Conservation (phyloP, 495 filamentous ascomycete species). For the Cudoniella acicularis region DNA sequence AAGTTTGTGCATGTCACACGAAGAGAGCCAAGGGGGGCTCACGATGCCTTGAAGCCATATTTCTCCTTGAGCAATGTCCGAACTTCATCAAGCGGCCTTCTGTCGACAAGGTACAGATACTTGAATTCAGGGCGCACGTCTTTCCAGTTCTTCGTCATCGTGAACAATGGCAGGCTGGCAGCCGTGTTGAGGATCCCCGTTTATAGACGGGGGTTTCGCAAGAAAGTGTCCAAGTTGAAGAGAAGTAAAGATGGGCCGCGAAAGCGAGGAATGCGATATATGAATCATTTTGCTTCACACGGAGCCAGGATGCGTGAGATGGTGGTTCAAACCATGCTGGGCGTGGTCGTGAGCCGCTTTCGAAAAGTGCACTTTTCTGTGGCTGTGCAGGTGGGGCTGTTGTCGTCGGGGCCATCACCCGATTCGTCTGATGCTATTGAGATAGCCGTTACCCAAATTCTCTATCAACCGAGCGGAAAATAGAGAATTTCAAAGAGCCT, state of each 20-base stretch:
- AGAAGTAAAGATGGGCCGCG: not conserved
- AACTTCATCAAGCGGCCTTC: conserved; percentile 4
- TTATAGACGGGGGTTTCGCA: no score
- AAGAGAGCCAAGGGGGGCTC: no score
- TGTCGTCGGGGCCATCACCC: not conserved
- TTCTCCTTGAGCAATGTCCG: not conserved
- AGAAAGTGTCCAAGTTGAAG: not conserved
- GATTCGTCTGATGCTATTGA: not conserved
- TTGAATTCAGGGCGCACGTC: conserved; percentile 7
- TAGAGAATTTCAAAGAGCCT: no score
- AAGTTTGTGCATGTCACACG: no score
- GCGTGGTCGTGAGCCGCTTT: not conserved
- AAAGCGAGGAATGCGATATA: not conserved
- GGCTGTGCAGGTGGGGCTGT: not conserved
- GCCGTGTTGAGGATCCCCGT: not conserved
- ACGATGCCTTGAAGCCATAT: conserved; percentile 1
- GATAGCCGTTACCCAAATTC: not conserved
- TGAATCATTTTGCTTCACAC: not conserved
- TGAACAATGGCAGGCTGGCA: not conserved
- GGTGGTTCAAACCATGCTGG: not conserved
- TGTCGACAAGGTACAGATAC: not conserved
- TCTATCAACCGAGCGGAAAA: no score
- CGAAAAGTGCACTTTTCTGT: not conserved
- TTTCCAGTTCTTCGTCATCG: conserved; percentile 6
- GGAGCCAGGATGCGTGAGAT: not conserved